A percentile compares a stretch with the other conserved stretches of the same genome.
Conservation (phyloP, 345 rosid species). For the Ceriops decandra region DNA sequence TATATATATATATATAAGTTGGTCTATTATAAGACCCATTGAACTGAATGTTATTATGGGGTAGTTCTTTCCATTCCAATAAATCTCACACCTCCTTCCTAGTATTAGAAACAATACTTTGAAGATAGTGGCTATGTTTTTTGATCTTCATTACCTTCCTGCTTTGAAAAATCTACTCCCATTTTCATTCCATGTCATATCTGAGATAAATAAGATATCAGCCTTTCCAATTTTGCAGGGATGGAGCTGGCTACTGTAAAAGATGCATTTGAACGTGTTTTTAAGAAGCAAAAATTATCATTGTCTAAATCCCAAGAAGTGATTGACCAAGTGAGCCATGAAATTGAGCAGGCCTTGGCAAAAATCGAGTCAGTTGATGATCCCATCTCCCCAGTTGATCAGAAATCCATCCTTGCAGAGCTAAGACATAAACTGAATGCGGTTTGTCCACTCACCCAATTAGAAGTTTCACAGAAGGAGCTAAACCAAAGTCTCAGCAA, state of each 20-base stretch:
- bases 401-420: conserved; percentile 41
- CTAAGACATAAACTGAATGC: conserved; percentile 49
- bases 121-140: too few species aligned
- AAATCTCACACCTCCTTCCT: too few species aligned
- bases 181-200: not conserved
- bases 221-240: conserved; percentile 26
- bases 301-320: conserved; percentile 45
- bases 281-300: conserved; percentile 62
- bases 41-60: too few species aligned
- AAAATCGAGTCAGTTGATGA: conserved; percentile 32
- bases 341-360: conserved; percentile 44
- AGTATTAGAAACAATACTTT: too few species aligned
- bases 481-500: conserved; percentile 40
- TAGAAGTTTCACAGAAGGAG: conserved; percentile 66
- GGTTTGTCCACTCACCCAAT: conserved; percentile 38
- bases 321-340: conserved; percentile 44
- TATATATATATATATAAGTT: too few species aligned
- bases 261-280: conserved; percentile 61
- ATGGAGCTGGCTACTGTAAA: conserved; percentile 47
- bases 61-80: too few species aligned
- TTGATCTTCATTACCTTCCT: too few species aligned
- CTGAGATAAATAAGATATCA: not conserved
- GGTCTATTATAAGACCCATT: too few species aligned
- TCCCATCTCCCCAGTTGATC: conserved; percentile 26
- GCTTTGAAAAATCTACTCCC: not conserved